These are phyloP conservation scores for Paspalum vaginatum DNA, from an alignment of 176 grass and related monocot genomes.

Conservation along the genomic window DNA sequence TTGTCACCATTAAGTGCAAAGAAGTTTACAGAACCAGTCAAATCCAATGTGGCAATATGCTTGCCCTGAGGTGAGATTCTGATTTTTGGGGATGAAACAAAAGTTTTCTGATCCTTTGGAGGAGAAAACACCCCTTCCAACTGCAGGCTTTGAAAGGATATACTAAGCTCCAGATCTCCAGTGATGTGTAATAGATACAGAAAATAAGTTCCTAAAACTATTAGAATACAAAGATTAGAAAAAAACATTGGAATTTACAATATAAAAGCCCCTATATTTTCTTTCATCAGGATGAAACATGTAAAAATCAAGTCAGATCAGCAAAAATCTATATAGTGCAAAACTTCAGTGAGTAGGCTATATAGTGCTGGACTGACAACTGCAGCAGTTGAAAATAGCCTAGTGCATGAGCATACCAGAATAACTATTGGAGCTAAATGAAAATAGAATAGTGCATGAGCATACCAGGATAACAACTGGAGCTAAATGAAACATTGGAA, in stretches of 20 bases:
- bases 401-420: conserved; percentile 58
- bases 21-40: conserved; percentile 68
- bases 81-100: conserved; percentile 67
- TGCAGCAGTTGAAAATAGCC: conserved; percentile 34
- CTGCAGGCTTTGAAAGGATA: conserved; percentile 49
- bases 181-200: conserved; percentile 57
- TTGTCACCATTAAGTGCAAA: conserved; percentile 56
- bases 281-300: background rate
- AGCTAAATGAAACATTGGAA: conserved; percentile 49
- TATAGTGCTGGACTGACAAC: background rate
- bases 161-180: conserved; percentile 53
- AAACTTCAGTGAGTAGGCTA: conserved; percentile 9
- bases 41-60: conserved; percentile 75
- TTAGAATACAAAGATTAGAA: conserved; percentile 43
- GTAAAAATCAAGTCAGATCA: conserved; percentile 12
- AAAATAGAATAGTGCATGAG: background rate
- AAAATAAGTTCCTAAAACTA: conserved; percentile 67
- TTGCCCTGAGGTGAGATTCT: conserved; percentile 84
- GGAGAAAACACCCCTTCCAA: conserved; percentile 67
- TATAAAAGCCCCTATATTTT: conserved; percentile 10
- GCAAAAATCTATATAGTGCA: conserved; percentile 8
- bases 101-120: conserved; percentile 52
- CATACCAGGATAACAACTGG: conserved; percentile 62
- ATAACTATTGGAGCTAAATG: conserved; percentile 47
- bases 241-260: conserved; percentile 16